phyloP scores from a whole-genome alignment of 495 filamentous ascomycete species.

The Penicillium manginii region DNA sequence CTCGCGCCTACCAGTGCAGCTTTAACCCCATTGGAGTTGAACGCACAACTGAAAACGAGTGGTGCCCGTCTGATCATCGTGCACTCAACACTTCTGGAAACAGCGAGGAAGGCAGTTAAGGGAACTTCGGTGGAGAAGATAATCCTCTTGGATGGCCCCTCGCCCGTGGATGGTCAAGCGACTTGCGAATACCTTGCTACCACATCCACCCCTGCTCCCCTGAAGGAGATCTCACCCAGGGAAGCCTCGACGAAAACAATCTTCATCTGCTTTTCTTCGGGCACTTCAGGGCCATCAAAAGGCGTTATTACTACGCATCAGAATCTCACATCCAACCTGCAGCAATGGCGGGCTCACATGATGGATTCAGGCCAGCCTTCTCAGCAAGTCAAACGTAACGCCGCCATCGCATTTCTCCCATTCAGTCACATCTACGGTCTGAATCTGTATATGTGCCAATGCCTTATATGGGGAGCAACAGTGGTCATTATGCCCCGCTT shows the following conservation, averaged over 20 bases:
- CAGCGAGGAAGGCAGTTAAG: constrained; percentile 63
- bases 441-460: constrained; percentile 27
- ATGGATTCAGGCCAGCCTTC: constrained; percentile 14
- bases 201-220: constrained; percentile 14
- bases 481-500: constrained; percentile 76
- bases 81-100: constrained; percentile 60
- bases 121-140: constrained; percentile 25
- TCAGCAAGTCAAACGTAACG: constrained; percentile 51
- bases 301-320: constrained; percentile 69
- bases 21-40: constrained; percentile 78
- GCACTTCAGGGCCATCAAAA: constrained; percentile 30
- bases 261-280: constrained; percentile 29
- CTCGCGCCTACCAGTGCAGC: constrained; percentile 77
- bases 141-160: constrained; percentile 19
- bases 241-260: constrained; percentile 18
- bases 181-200: constrained; percentile 27
- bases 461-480: constrained; percentile 24
- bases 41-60: constrained; percentile 81
- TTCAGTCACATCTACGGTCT: constrained; percentile 87
- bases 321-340: constrained; percentile 73
- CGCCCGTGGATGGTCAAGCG: constrained; percentile 16
- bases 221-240: constrained; percentile 9
- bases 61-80: constrained; percentile 73
- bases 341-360: constrained; percentile 28
- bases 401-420: constrained; percentile 73